phyloP scores from a whole-genome alignment of 2,329 filamentous ascomycete genomes.

The Ascochyta koolunga region DNA sequence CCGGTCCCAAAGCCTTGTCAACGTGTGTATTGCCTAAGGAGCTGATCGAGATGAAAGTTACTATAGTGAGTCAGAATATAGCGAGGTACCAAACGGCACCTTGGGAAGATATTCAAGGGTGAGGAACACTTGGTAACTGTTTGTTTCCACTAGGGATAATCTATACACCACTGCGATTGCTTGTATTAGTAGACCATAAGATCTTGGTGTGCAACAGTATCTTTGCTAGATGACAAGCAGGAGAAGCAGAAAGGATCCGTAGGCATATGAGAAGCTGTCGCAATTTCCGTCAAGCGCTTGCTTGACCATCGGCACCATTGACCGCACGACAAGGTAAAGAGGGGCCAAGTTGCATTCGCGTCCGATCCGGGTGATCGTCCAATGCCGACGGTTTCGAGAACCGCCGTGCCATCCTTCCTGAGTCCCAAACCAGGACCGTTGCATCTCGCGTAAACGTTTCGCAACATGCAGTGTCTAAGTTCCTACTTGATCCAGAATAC shows the following conservation, averaged over 20 bases:
- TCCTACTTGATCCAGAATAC: neutral
- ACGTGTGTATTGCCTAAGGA: neutral
- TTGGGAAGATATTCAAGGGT: neutral
- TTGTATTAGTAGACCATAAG: neutral
- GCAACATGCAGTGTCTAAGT: neutral
- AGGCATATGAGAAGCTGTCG: neutral
- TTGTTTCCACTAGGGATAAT: neutral
- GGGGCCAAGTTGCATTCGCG: neutral
- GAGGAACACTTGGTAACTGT: neutral
- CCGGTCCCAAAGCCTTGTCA: neutral
- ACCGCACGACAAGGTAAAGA: neutral
- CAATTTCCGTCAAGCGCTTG: neutral
- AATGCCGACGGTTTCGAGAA: neutral
- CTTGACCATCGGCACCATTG: neutral
- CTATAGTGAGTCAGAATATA: too few species aligned
- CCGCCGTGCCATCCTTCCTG: neutral
- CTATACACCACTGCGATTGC: neutral
- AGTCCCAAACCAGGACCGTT: neutral
- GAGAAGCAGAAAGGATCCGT: neutral
- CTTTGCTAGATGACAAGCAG: neutral
- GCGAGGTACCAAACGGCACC: neutral
- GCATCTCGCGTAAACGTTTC: slow-evolving; percentile 2
- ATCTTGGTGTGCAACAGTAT: neutral
- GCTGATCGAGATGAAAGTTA: neutral
- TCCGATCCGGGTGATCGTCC: neutral